Percentiles rank a stretch among this genome's conserved stretches.
Conservation (phyloP, 2,329 filamentous ascomycete species). For the Claviceps sp. region DNA sequence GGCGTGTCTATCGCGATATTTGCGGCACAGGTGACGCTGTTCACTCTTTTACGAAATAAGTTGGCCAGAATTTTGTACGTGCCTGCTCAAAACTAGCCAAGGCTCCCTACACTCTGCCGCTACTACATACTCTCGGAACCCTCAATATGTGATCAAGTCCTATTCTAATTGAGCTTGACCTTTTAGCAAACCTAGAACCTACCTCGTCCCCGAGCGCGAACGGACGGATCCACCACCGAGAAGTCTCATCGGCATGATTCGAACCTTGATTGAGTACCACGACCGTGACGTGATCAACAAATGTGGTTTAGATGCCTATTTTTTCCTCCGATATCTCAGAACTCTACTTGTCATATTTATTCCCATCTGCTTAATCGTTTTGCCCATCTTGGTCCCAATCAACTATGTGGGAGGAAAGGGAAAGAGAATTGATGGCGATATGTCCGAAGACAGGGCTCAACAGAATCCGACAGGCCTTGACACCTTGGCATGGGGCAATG, state of each 20-base stretch:
- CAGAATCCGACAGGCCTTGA: constrained; percentile 51
- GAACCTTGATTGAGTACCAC: constrained; percentile 52
- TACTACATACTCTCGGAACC: neutral
- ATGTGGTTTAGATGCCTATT: constrained; percentile 91
- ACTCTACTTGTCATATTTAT: constrained; percentile 80
- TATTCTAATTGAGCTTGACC: neutral
- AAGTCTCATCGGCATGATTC: constrained; percentile 36
- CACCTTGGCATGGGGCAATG: constrained; percentile 76
- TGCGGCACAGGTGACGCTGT: constrained; percentile 51
- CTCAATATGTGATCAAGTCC: neutral
- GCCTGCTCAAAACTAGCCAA: neutral
- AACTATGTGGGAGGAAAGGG: constrained; percentile 64
- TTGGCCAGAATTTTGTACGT: constrained; percentile 70
- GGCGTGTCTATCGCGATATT: constrained; percentile 50
- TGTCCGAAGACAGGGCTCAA: constrained; percentile 12
- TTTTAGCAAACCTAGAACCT: constrained; percentile 65
- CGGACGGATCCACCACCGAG: constrained; percentile 61
- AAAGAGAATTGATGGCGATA: constrained; percentile 30
- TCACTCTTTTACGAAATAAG: constrained; percentile 64
- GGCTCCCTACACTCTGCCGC: constrained; percentile 6
- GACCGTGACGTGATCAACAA: constrained; percentile 82
- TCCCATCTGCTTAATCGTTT: constrained; percentile 61
- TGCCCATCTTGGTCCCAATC: constrained; percentile 76
- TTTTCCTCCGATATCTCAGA: constrained; percentile 79
- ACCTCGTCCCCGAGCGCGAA: constrained; percentile 73